Evolutionary conservation across 345 rosid species (phyloP).

Genomic region (Pugionium dolabratum): DNA sequence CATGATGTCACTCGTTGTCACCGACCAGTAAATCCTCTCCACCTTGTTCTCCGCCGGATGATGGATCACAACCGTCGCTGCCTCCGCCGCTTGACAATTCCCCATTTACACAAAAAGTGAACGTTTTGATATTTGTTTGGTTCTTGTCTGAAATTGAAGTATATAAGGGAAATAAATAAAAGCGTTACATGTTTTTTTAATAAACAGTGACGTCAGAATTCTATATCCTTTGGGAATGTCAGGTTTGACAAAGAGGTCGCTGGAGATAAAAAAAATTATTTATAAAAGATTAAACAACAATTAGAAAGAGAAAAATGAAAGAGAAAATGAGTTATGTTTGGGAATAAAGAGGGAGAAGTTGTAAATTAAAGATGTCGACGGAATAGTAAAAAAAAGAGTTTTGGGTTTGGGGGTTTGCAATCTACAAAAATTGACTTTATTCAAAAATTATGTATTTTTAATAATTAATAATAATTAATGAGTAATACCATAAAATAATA

Average conservation of each 20-base stretch:
- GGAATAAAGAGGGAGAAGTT: slow-evolving; percentile 14
- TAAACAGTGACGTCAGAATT: slow-evolving; percentile 30
- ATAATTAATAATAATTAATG: too few relatives aligned
- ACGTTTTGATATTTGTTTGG: background rate
- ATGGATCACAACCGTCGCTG: slow-evolving; percentile 75
- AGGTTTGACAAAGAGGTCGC: slow-evolving; percentile 36
- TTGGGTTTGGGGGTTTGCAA: slow-evolving; percentile 13
- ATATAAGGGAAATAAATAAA: slow-evolving; percentile 3
- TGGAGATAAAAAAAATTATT: slow-evolving; percentile 8
- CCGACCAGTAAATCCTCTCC: slow-evolving; percentile 73
- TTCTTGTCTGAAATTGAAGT: slow-evolving; percentile 21
- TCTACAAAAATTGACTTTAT: too few relatives aligned
- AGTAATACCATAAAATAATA: too few relatives aligned
- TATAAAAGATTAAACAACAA: too few relatives aligned
- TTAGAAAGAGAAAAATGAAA: background rate
- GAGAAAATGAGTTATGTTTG: background rate
- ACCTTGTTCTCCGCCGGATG: slow-evolving; percentile 70
- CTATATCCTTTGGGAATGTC: background rate
- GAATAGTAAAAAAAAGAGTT: slow-evolving; percentile 31
- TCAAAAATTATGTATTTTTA: too few relatives aligned
- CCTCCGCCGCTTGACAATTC: slow-evolving; percentile 90
- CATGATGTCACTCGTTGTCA: slow-evolving; percentile 73
- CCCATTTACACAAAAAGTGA: slow-evolving; percentile 48
- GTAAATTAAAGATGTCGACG: slow-evolving; percentile 16
- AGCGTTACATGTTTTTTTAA: slow-evolving; percentile 17